These are phyloP conservation scores for Silene coronaria DNA, from an alignment of 179 eudicot genomes.

Conservation along the genomic window DNA sequence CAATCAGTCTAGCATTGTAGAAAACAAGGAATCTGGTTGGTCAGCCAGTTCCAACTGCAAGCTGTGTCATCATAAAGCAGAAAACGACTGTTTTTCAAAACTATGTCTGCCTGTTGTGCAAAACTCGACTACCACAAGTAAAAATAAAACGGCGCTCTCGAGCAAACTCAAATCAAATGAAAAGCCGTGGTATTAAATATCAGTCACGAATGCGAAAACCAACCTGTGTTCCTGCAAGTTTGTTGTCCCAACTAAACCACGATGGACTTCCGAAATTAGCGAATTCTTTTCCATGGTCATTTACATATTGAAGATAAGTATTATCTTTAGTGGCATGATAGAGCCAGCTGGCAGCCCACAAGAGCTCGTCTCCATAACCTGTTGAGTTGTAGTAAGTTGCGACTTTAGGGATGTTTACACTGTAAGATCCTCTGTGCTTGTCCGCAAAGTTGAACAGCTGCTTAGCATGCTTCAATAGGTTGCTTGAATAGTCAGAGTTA, in stretches of 20 bases:
- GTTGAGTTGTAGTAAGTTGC: conserved; percentile 80
- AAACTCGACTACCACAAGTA: too few relatives aligned
- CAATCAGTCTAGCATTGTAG: too few relatives aligned
- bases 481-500: conserved; percentile 51
- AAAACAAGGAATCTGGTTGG: too few relatives aligned
- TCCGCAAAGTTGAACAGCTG: conserved; percentile 80
- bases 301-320: conserved; percentile 55
- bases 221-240: conserved; percentile 89
- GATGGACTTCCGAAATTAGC: conserved; percentile 72
- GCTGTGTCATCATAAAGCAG: too few relatives aligned
- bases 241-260: conserved; percentile 99
- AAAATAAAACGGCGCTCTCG: too few relatives aligned
- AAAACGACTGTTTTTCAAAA: too few relatives aligned
- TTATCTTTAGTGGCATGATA: conserved; percentile 80
- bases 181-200: too few relatives aligned
- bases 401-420: conserved; percentile 67
- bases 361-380: conserved; percentile 91
- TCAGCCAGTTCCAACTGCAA: too few relatives aligned
- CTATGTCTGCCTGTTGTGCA: too few relatives aligned
- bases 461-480: conserved; percentile 69
- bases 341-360: conserved; percentile 98
- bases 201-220: not conserved
- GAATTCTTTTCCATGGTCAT: conserved; percentile 57
- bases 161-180: too few relatives aligned
- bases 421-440: conserved; percentile 59